phyloP scores from a whole-genome alignment of 208 protist genomes.

The Tetramitus jugosus region DNA sequence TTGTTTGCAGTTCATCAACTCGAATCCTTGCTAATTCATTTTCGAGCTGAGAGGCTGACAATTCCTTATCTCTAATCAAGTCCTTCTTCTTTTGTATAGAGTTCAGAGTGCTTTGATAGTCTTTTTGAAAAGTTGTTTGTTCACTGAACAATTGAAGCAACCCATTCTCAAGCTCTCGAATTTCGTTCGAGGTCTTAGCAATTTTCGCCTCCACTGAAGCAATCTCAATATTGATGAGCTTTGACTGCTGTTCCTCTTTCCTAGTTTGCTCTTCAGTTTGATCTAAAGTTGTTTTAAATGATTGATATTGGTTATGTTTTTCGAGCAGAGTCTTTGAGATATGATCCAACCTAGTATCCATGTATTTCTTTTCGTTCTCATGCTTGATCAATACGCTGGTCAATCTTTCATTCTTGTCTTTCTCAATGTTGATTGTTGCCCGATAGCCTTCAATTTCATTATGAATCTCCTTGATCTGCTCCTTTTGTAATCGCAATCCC shows the following conservation, averaged over 20 bases:
- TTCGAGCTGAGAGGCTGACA: slow-evolving; percentile 80
- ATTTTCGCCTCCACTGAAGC: slow-evolving; percentile 65
- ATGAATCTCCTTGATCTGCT: slow-evolving; percentile 70
- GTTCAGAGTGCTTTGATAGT: slow-evolving; percentile 64
- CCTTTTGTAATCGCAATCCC: slow-evolving; percentile 73
- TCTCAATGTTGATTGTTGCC: slow-evolving; percentile 59
- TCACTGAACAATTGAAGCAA: slow-evolving; percentile 70
- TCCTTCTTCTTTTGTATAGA: slow-evolving; percentile 79
- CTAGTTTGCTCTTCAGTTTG: slow-evolving; percentile 62
- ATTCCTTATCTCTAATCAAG: slow-evolving; percentile 76
- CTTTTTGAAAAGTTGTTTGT: slow-evolving; percentile 82
- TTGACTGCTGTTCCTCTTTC: slow-evolving; percentile 64
- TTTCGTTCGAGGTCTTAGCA: slow-evolving; percentile 61
- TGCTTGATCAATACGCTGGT: slow-evolving; percentile 74
- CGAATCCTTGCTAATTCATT: slow-evolving; percentile 87
- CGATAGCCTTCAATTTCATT: slow-evolving; percentile 80
- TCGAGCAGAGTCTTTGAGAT: slow-evolving; percentile 47
- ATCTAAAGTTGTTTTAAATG: slow-evolving; percentile 57
- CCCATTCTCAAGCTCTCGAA: slow-evolving; percentile 71
- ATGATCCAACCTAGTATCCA: slow-evolving; percentile 74
- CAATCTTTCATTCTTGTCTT: slow-evolving; percentile 76
- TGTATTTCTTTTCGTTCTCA: slow-evolving; percentile 70
- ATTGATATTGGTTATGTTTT: slow-evolving; percentile 59
- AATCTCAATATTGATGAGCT: slow-evolving; percentile 54
- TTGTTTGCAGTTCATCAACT: slow-evolving; percentile 82